Evolutionary conservation across 805 yeast species (phyloP), one percentile per base, ranked within the genome.

Genomic region (Aciculoconidium aculeatum): DNA sequence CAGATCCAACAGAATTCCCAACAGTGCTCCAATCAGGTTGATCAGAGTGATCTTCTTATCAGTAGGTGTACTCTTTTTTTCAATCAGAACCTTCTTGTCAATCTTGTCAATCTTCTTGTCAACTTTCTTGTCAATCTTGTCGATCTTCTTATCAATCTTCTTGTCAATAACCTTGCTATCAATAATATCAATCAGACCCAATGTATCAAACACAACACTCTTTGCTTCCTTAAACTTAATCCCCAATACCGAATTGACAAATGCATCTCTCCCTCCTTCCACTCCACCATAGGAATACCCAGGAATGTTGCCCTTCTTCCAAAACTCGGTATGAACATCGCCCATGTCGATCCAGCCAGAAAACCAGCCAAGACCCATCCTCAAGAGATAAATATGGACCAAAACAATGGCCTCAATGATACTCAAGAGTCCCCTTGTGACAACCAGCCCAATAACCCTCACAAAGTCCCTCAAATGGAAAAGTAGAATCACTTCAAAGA

Each of bases 321-420:
- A 41, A 16, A 32, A 39, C 10, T 26, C 28, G 5, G 33, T 34
- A 23, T 41, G 45, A 11, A 41, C 32, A 4, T 20, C 25, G n/a
- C 24, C 23, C 5, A 31, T 27, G 3, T 31, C 26, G 19, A 23
- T 3, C 26, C 27, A 4, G 26, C 21, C 15, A 23, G 33, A 9
- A 41, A 30, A 12, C 40, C 39, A 6, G 35, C 32, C 7, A 32
- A 13, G 29, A 16, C 27, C 11, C 6, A 32, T 20, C 21, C 30
- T 27, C 12, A 35, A 26, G 8, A 28, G 18, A 8, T 23, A 15
- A n/a, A 39, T 22, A 18, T 37, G 21, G 13, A 24, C 13, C 7
- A 39, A 8, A 4, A 39, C 28, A 13, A 28, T 11, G 6, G 30
- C 12, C 22, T 39, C 46, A 12, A 40, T 17, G 10, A 25, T n/a